Evolutionary conservation across 2,329 filamentous ascomycete species (phyloP), one percentile per base, ranked within the genome.

Genomic region (Pseudocercospora ulei): DNA sequence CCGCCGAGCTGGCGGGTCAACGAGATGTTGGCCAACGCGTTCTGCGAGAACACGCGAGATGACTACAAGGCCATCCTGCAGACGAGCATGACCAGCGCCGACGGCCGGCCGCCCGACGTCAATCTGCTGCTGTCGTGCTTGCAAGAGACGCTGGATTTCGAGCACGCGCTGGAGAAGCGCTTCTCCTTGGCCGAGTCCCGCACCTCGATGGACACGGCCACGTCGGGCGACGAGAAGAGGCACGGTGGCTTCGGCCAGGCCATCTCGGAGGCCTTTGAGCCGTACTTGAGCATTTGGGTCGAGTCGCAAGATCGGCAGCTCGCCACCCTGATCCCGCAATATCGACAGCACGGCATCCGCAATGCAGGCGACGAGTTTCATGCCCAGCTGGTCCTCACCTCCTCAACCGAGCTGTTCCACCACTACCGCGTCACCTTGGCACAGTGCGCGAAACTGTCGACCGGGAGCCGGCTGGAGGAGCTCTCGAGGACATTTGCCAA

Each of bases 191-290:
- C 56, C 37, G 55, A 81, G 23, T 76, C 84, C 7, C 71, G 79
- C 41, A 56, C 53, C 2, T 96, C 88, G 26, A 86, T 92, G 40
- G 90, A 98, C 59, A 96, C 88, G 0, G 73, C 93, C 18, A 80
- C 45, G 5, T 58, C 77, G 45, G 92, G 84, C 1, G 68, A 75
- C 5, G 82, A 87, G 44, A 78, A 78, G 50, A 68, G 77, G 0
- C 78, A 82, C 12, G n/a, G n/a, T 13, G 79, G 75, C 39, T 95
- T 95, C 60, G 81, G 83, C 39, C 85, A 93, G 39, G 80, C 84
- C 3, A 94, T 98, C 44, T 96, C 90, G 0, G 85, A 92, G 46
- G 90, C 90, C 0, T 98, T 98, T 56, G 90, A 96, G 63, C 90
- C 90, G 1, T 98, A 96, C 60, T 72, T 98, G 49, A 94, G 85